phyloP scores from a whole-genome alignment of 2,329 filamentous ascomycete species.

The Pyricularia sp. region DNA sequence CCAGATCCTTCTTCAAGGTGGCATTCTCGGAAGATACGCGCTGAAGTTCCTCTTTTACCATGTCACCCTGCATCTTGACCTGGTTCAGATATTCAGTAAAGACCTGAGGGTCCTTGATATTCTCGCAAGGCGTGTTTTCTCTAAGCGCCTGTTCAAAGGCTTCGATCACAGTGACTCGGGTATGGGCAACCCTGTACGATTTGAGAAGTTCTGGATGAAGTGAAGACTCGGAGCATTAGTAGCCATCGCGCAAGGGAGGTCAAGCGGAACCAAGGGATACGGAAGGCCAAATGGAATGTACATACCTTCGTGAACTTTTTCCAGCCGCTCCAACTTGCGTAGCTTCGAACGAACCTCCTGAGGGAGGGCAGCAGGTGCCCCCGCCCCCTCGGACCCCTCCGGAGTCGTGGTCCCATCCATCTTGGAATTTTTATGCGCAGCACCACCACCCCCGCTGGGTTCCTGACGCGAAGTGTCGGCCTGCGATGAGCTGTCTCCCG shows the following conservation, averaged over 20 bases:
- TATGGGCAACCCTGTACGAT: constrained; percentile 86
- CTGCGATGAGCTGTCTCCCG: constrained; percentile 6
- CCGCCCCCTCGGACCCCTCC: constrained; percentile 5
- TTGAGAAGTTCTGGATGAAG: constrained; percentile 64
- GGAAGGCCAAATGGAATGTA: background rate
- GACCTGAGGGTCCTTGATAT: constrained; percentile 75
- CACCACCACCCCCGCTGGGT: background rate
- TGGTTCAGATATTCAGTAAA: constrained; percentile 87
- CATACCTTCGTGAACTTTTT: constrained; percentile 61
- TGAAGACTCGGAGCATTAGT: constrained; percentile 1
- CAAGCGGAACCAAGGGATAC: background rate
- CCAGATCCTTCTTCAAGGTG: constrained; percentile 64
- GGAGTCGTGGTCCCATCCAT: constrained; percentile 2
- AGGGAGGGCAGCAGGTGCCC: constrained; percentile 34
- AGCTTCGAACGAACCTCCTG: constrained; percentile 67
- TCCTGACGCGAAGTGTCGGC: constrained; percentile 3
- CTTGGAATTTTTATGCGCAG: constrained; percentile 5
- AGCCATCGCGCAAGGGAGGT: background rate
- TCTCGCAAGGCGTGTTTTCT: constrained; percentile 85
- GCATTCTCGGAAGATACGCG: constrained; percentile 76
- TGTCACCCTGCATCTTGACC: constrained; percentile 74
- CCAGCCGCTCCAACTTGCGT: constrained; percentile 81
- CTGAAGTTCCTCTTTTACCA: constrained; percentile 92
- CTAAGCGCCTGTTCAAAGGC: constrained; percentile 85
- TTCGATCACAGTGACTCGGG: constrained; percentile 77